Conservation (phyloP, 2,329 filamentous ascomycete genomes). For the Plectosphaerella sp. region DNA sequence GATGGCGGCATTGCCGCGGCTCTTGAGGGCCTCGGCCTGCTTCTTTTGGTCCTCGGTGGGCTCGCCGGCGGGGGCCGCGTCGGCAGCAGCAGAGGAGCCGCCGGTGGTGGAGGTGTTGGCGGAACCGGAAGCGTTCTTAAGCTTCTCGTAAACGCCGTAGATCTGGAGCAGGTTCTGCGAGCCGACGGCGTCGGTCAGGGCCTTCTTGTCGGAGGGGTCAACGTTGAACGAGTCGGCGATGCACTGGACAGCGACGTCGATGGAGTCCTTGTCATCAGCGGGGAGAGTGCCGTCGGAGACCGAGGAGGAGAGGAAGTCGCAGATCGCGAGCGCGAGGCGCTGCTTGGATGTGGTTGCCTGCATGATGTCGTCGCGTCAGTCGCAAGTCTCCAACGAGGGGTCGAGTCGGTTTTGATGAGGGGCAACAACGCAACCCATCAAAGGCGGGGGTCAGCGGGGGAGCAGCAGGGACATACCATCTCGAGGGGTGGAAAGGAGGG, state of each 20-base stretch:
- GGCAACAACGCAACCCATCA: conserved; percentile 43
- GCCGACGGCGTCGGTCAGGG: conserved; percentile 73
- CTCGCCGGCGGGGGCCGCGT: conserved; percentile 20
- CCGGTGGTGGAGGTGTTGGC: conserved; percentile 37
- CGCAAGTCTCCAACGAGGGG: neutral
- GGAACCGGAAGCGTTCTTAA: conserved; percentile 55
- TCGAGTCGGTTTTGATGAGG: conserved; percentile 33
- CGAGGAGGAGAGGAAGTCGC: conserved; percentile 87
- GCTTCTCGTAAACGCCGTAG: conserved; percentile 94
- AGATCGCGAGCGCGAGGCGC: conserved; percentile 93
- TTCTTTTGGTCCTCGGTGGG: conserved; percentile 59
- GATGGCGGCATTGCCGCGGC: conserved; percentile 91
- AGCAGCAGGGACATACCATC: conserved; percentile 3
- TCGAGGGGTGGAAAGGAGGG: neutral
- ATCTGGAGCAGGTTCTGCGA: conserved; percentile 85
- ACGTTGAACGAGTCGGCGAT: conserved; percentile 95
- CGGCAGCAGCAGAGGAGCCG: conserved; percentile 25
- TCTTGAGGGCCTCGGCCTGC: conserved; percentile 85
- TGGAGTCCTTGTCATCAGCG: conserved; percentile 83
- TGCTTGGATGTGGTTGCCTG: conserved; percentile 56
- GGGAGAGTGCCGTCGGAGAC: conserved; percentile 83
- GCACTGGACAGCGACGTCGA: conserved; percentile 91
- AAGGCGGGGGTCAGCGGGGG: neutral
- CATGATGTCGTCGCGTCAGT: neutral
- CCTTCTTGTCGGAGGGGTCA: conserved; percentile 71